Conservation (phyloP, 2,329 filamentous ascomycete species). For the Pseudogymnoascus sp. region DNA sequence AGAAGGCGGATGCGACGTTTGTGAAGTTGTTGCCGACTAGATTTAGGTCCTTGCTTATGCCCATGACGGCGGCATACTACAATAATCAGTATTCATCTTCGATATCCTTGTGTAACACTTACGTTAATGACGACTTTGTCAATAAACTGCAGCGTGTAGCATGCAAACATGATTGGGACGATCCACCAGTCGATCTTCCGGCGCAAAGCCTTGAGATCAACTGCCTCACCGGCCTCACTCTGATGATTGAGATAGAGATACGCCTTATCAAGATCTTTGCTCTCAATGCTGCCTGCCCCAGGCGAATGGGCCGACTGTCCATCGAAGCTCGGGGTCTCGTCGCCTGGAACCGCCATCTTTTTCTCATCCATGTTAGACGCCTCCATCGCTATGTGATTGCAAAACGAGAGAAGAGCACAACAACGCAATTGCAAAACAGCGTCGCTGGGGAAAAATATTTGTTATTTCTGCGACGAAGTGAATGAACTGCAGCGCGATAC, state of each 20-base stretch:
- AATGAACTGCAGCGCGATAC: neutral
- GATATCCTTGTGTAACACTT: constrained; percentile 19
- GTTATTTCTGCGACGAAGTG: neutral
- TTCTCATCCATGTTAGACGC: constrained; percentile 3
- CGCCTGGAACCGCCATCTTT: neutral
- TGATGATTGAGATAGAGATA: constrained; percentile 31
- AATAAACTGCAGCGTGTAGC: constrained; percentile 54
- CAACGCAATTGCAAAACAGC: neutral
- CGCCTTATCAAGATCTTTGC: constrained; percentile 33
- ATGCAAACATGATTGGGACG: constrained; percentile 52
- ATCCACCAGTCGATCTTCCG: constrained; percentile 51
- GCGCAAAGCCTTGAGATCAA: constrained; percentile 39
- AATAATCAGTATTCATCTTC: neutral
- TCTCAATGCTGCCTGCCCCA: neutral
- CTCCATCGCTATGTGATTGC: neutral
- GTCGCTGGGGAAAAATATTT: neutral
- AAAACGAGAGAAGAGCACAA: neutral
- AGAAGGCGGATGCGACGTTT: constrained; percentile 53
- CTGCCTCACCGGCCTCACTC: constrained; percentile 23
- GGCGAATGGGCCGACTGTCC: neutral
- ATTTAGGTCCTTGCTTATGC: constrained; percentile 44
- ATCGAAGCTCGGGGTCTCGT: neutral
- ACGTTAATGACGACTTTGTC: constrained; percentile 58
- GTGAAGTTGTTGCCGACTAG: constrained; percentile 53
- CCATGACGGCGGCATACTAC: constrained; percentile 60